A percentile compares a stretch with the other conserved stretches of the same genome.
phyloP scores from a whole-genome alignment of 148 eudicot species.

The Oxyria digyna region DNA sequence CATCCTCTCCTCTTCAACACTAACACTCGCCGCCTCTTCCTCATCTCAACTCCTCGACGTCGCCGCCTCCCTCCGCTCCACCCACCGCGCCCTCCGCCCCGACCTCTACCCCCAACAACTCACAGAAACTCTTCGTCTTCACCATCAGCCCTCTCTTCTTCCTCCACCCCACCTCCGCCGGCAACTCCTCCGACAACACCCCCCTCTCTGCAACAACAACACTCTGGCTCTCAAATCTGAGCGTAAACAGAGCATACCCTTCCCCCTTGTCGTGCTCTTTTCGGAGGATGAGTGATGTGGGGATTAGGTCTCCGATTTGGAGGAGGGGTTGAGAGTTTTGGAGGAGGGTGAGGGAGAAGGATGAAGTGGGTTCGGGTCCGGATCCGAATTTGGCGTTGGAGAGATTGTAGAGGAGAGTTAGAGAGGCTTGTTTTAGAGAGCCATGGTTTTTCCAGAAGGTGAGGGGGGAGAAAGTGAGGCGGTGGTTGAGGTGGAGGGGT shows the following conservation, averaged over 20 bases:
- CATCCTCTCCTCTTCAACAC: too few species aligned
- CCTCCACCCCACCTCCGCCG: slow-evolving; percentile 51
- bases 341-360: slow-evolving; percentile 45
- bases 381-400: slow-evolving; percentile 44
- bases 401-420: slow-evolving; percentile 41
- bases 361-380: slow-evolving; percentile 53
- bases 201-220: background rate
- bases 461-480: slow-evolving; percentile 44
- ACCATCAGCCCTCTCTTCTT: slow-evolving; percentile 24
- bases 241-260: slow-evolving; percentile 60
- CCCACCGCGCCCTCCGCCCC: too few species aligned
- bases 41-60: too few species aligned
- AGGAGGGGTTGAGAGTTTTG: slow-evolving; percentile 23
- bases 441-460: slow-evolving; percentile 42
- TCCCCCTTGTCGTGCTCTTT: slow-evolving; percentile 45
- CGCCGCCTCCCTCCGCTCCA: too few species aligned
- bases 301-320: slow-evolving; percentile 31
- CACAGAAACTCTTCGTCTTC: slow-evolving; percentile 29
- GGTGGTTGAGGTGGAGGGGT: slow-evolving; percentile 26
- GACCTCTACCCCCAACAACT: too few species aligned
- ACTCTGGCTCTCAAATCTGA: slow-evolving; percentile 32
- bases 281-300: slow-evolving; percentile 21
- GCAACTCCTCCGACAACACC: slow-evolving; percentile 34
- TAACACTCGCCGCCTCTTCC: too few species aligned
- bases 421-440: background rate